These are phyloP conservation scores for Maudiozyma humilis DNA, from an alignment of 1,139 yeast species.

Conservation along the genomic window DNA sequence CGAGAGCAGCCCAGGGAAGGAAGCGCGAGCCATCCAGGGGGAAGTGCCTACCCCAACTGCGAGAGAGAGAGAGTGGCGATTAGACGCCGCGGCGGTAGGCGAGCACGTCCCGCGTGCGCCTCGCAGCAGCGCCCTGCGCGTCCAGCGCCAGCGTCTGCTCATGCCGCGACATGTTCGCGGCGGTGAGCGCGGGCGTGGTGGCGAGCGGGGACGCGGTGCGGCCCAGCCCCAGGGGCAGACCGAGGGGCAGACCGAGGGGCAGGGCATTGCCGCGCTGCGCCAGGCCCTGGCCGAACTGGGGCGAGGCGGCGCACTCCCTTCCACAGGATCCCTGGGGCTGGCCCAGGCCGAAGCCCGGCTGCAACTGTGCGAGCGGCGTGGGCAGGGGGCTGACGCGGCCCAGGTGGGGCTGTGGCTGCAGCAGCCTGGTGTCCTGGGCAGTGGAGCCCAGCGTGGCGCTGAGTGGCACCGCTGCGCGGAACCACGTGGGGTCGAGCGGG, in stretches of 20 bases:
- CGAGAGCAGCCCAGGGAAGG: no score
- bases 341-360: no score
- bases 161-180: conserved; percentile 1
- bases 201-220: conserved; percentile 11
- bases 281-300: no score
- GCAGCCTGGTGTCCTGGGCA: background rate
- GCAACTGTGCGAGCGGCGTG: no score
- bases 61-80: background rate
- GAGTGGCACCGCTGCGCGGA: conserved; percentile 10
- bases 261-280: no score
- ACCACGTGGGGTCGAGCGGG: conserved; percentile 3
- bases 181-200: background rate
- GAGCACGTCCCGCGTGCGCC: background rate
- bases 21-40: background rate
- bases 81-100: background rate
- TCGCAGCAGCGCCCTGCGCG: background rate
- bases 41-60: background rate
- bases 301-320: no score
- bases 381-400: no score
- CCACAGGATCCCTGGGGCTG: no score
- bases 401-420: conserved; percentile 2
- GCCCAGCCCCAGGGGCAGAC: no score
- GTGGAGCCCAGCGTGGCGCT: background rate
- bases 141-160: background rate
- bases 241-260: no score